Evolutionary conservation across 805 yeast genomes (phyloP).

Genomic region (Metschnikowia chrysomelidarum): DNA sequence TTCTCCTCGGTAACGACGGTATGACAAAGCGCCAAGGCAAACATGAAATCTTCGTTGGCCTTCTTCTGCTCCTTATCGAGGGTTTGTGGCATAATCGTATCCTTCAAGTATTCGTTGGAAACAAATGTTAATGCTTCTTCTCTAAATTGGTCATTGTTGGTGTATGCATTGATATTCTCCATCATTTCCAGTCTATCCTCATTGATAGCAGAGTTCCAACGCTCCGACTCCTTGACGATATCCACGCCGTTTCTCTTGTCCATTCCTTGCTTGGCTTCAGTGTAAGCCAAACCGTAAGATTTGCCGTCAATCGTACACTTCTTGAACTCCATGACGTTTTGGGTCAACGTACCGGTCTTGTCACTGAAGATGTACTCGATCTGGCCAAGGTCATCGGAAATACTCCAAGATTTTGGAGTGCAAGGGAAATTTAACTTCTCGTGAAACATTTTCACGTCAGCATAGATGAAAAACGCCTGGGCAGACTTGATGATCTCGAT

Average conservation of each 20-base stretch:
- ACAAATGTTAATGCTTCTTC: constrained; percentile 54
- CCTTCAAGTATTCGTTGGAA: constrained; percentile 57
- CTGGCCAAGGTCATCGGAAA: constrained; percentile 83
- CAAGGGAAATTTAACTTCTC: constrained; percentile 73
- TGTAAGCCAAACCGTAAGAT: constrained; percentile 75
- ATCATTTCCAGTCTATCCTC: constrained; percentile 51
- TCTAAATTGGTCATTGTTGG: constrained; percentile 47
- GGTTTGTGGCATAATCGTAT: constrained; percentile 39
- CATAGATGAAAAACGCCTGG: constrained; percentile 76
- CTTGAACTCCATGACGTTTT: constrained; percentile 82
- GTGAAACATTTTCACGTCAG: constrained; percentile 72
- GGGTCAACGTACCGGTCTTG: constrained; percentile 82
- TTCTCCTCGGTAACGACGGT: constrained; percentile 64
- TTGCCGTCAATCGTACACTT: constrained; percentile 74
- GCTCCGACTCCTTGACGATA: constrained; percentile 63
- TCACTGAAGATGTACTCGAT: constrained; percentile 83
- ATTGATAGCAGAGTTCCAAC: constrained; percentile 50
- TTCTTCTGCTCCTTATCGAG: constrained; percentile 34
- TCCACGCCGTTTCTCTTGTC: constrained; percentile 76
- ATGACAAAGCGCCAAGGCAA: constrained; percentile 69
- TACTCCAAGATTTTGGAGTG: constrained; percentile 81
- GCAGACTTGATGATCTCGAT: constrained; percentile 80
- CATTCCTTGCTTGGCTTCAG: constrained; percentile 79
- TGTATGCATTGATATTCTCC: constrained; percentile 30
- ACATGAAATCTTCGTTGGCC: constrained; percentile 58